Evolutionary conservation across 2,329 filamentous ascomycete species (phyloP), one percentile per base, ranked within the genome.

Genomic region (Colletotrichum falcatum): DNA sequence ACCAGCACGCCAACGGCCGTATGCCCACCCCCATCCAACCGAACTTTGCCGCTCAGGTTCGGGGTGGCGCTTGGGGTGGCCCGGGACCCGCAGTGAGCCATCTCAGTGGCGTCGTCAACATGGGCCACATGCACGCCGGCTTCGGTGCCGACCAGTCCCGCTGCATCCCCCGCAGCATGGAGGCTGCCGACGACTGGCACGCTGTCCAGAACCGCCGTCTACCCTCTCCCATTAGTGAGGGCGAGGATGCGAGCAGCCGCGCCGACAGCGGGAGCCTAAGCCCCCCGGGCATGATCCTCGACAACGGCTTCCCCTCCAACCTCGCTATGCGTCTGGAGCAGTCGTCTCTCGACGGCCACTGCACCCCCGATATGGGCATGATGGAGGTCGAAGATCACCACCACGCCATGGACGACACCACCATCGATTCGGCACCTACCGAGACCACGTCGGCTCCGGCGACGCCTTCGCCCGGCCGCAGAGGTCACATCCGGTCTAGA

Each of bases 11-110:
- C 55, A 81, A 81, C 26, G 82, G 83, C 67, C 86, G 87, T 58
- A 85, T 89, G 78, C 87, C 88, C 2, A 89, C 88, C 2, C 88
- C 88, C 2, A 89, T 89, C n/a, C 85, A 89, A 73, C 85, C 86
- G 70, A 87, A 80, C 61, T 90, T 90, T 75, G 85, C 86, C 1
- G 83, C 84, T 2, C 87, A 89, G 75, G 81, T 88, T 30, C 83
- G 85, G 66, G 86, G 86, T n/a, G 84, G 73, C 84, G 83, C 73
- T 84, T 85, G 81, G 81, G 81, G 74, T 78, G 79, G 77, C 74
- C 78, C 60, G 74, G 77, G 26, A 73, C 61, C 67, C 42, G 58
- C 63, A 48, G 51, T 73, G 74, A 81, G 60, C 67, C 81, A 74
- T 60, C 73, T 73, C 14, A 82, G 79, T 68, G 81, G 79, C 28